These are phyloP conservation scores for Phytophthora pseudosyringae DNA, from an alignment of 352 stramenopile genomes.

Conservation along the genomic window DNA sequence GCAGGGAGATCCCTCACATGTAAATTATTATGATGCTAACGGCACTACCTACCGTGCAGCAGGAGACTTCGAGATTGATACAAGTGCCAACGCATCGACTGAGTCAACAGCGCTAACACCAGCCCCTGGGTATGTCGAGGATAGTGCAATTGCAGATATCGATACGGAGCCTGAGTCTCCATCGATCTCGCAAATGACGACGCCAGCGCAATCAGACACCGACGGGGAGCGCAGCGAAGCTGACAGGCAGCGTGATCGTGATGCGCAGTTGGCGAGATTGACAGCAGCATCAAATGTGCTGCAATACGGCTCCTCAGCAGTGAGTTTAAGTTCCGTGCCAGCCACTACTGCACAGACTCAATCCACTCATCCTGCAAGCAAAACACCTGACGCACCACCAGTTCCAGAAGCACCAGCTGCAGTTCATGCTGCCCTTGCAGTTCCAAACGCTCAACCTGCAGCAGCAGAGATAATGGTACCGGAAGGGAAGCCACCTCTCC, in stretches of 20 bases:
- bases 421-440: not conserved
- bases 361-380: constrained; percentile 24
- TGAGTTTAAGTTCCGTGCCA: constrained; percentile 5
- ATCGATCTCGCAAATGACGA: constrained; percentile 76
- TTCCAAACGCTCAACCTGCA: not conserved
- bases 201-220: constrained; percentile 67
- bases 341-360: constrained; percentile 6
- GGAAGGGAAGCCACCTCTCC: constrained; percentile 30
- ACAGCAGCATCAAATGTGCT: constrained; percentile 41
- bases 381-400: not conserved
- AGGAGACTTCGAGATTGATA: constrained; percentile 58
- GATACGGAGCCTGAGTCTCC: constrained; percentile 65
- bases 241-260: constrained; percentile 36
- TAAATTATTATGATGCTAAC: constrained; percentile 75
- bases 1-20: constrained; percentile 42
- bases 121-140: not conserved
- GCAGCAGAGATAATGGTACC: constrained; percentile 6
- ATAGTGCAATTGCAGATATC: constrained; percentile 46
- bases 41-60: constrained; percentile 66
- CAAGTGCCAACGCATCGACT: constrained; percentile 13
- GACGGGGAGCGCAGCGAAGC: constrained; percentile 47
- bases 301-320: constrained; percentile 22
- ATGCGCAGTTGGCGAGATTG: constrained; percentile 37
- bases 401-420: constrained; percentile 9
- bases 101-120: not conserved